These are phyloP conservation scores for Rhododendron ferrugineum DNA, from an alignment of 148 eudicot genomes.

Conservation along the genomic window DNA sequence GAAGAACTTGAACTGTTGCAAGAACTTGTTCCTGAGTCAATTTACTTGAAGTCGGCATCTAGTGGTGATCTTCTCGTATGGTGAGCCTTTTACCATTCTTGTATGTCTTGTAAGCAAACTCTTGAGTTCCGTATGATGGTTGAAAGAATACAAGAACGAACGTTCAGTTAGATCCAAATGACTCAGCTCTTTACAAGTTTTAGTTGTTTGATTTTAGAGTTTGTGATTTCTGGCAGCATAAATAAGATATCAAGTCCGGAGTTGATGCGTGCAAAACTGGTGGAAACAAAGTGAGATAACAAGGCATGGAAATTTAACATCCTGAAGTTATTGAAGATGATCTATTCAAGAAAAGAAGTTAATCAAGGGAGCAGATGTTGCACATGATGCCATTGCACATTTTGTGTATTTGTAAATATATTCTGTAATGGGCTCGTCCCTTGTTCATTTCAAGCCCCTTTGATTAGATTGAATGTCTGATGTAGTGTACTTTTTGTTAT, in stretches of 20 bases:
- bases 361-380: neutral
- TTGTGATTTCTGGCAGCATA: slow-evolving; percentile 42
- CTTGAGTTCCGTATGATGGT: neutral
- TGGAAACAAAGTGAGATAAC: slow-evolving; percentile 42
- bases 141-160: neutral
- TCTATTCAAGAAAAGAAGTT: neutral
- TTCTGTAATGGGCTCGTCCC: neutral
- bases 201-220: slow-evolving; percentile 3
- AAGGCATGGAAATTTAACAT: neutral
- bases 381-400: neutral
- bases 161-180: neutral
- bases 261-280: slow-evolving; percentile 48
- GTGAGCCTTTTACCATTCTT: slow-evolving; percentile 26
- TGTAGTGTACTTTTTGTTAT: neutral
- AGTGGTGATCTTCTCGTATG: slow-evolving; percentile 64
- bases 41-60: slow-evolving; percentile 40
- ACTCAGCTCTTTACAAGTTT: neutral
- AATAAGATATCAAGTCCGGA: slow-evolving; percentile 53
- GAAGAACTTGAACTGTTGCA: slow-evolving; percentile 60
- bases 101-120: neutral
- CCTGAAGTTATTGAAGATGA: neutral
- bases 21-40: slow-evolving; percentile 76
- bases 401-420: neutral
- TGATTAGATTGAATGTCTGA: neutral
- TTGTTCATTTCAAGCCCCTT: neutral